Percentiles rank a stretch among this genome's conserved stretches.
Conservation (phyloP, 768 basidiomycete genomes). For the Mycena polygramma region DNA sequence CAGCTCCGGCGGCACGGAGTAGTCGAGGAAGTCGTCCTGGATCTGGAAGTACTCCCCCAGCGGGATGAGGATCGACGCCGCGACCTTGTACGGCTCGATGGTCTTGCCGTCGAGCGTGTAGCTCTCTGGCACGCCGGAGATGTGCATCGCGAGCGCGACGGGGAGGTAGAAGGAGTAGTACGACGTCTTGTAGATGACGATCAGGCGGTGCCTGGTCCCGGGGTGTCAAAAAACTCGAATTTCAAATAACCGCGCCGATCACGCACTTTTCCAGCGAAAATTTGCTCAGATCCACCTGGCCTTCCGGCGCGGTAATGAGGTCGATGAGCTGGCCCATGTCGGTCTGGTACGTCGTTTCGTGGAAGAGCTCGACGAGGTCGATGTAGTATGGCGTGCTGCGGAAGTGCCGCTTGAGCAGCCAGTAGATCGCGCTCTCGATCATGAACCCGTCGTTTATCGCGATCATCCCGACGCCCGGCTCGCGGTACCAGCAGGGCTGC, state of each 20-base stretch:
- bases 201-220: slow-evolving; percentile 80
- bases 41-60: slow-evolving; percentile 99
- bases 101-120: slow-evolving; percentile 48
- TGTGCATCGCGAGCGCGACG: slow-evolving; percentile 92
- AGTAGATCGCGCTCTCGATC: slow-evolving; percentile 95
- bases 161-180: slow-evolving; percentile 99
- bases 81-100: slow-evolving; percentile 75
- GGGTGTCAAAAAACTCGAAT: background rate
- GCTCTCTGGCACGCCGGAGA: slow-evolving; percentile 72
- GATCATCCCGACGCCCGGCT: slow-evolving; percentile 76
- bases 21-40: slow-evolving; percentile 98
- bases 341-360: slow-evolving; percentile 91
- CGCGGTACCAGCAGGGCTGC: slow-evolving; percentile 95
- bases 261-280: slow-evolving; percentile 89
- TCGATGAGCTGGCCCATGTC: slow-evolving; percentile 98
- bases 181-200: slow-evolving; percentile 97
- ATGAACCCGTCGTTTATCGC: slow-evolving; percentile 98
- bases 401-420: slow-evolving; percentile 90
- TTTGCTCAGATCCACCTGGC: slow-evolving; percentile 85
- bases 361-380: slow-evolving; percentile 92
- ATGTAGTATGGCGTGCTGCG: slow-evolving; percentile 84
- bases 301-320: slow-evolving; percentile 94
- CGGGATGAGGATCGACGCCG: slow-evolving; percentile 86
- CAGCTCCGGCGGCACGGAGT: slow-evolving; percentile 87
- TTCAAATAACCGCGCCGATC: background rate